Base-by-base conservation (phyloP, 441 rosid species). In the Brassica balearica region DNA sequence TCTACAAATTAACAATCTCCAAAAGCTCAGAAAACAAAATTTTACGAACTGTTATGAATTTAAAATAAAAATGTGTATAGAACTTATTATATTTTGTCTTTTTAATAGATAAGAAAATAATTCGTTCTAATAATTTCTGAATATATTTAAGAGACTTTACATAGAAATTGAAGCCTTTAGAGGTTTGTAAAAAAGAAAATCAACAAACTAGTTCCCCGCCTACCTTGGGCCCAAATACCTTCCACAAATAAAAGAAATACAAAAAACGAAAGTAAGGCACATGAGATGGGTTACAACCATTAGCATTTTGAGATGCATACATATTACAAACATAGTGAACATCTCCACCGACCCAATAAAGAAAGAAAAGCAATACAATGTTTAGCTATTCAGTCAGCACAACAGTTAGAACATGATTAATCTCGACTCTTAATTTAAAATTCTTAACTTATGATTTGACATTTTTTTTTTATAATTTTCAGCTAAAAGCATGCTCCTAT, bases 271-370 rank as follows among this genome's bases (percentile, higher is more conserved):
- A 14, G 59, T 34, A 9, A 63, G 17, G 20, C 41, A 61, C 51
- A 64, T 65, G 27, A 65, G 22, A 36, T 67, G 60, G 65, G 34
- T 75, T 38, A 25, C 15, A 23, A 75, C 67, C 15, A 43, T 59
- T 23, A 59, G 65, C 65, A 10, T 22, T 22, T 23, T 32, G 38
- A 59, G 53, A 11, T 46, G 15, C 12, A 11, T 3, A 51, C 56
- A 51, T 51, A 51, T 51, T 48, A 48, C 56, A 48, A 5, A 48
- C n/a, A 48, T 8, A 53, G 20, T 53, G 22, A 51, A 59, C 20
- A 43, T 75, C 25, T 43, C 62, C 43, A 46, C 61, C 48, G 12
- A 68, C 68, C 67, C 68, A 68, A 12, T 68, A 68, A 17, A 9
- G 5, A 10, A 25, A 58, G 43, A 56, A 43, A 41, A 53, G 6